These are phyloP conservation scores for Herpotrichia juniperi DNA, from an alignment of 2,329 filamentous ascomycete genomes.

Conservation along the genomic window DNA sequence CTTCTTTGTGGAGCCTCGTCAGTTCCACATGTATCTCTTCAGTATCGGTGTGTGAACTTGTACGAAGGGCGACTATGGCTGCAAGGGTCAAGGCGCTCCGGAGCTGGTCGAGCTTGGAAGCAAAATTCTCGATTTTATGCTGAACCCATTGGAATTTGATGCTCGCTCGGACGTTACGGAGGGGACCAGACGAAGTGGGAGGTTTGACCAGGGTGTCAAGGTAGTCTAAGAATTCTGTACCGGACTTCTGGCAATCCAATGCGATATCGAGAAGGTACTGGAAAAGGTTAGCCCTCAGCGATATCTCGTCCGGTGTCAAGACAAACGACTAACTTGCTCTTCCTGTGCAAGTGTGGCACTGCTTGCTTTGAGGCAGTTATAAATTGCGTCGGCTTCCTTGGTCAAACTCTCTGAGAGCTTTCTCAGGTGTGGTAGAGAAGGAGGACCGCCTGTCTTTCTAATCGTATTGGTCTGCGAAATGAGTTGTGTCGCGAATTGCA, in stretches of 20 bases:
- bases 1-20: conserved; percentile 3
- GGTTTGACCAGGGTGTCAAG: conserved; percentile 7
- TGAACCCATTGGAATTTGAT: conserved; percentile 11
- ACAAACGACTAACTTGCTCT: conserved; percentile 12
- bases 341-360: conserved; percentile 5
- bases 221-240: conserved; percentile 12
- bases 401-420: conserved; percentile 2
- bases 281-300: not conserved
- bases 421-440: conserved; percentile 4
- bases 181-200: not conserved
- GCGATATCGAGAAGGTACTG: conserved; percentile 15
- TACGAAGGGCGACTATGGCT: conserved; percentile 11
- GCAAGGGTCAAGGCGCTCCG: conserved; percentile 13
- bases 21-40: conserved; percentile 8
- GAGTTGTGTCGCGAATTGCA: conserved; percentile 5
- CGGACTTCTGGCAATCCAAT: conserved; percentile 11
- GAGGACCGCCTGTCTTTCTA: not conserved
- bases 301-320: not conserved
- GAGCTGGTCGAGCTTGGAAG: conserved; percentile 8
- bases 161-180: not conserved
- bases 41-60: conserved; percentile 5
- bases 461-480: not conserved
- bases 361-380: not conserved
- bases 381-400: not conserved
- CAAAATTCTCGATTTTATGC: conserved; percentile 15